A percentile compares a stretch with the other conserved stretches of the same genome.
Conservation (phyloP, 1,139 yeast species). For the Debaryomycetaceae sp. region DNA sequence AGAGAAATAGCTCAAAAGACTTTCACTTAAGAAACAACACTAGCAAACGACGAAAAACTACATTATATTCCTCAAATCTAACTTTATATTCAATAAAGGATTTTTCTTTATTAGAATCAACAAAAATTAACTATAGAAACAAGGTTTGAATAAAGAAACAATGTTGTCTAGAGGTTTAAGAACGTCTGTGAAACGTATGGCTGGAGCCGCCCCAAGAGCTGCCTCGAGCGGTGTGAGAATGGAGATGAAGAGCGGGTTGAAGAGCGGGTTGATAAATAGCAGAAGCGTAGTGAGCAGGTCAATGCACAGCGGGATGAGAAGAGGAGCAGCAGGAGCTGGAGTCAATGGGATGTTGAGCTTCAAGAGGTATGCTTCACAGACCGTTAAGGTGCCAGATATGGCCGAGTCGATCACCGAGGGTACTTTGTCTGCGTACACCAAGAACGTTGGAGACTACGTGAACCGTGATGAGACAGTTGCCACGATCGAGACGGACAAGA, state of each 20-base stretch:
- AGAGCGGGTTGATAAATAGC: constrained; percentile 7
- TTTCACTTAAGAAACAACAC: not conserved
- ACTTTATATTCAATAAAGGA: not conserved
- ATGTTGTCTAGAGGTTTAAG: constrained; percentile 25
- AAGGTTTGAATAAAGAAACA: constrained; percentile 1
- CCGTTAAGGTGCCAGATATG: constrained; percentile 95
- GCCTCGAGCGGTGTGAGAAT: constrained; percentile 1
- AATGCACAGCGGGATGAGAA: constrained; percentile 7
- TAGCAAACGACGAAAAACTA: not conserved
- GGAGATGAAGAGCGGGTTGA: not conserved
- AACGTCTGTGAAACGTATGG: constrained; percentile 16
- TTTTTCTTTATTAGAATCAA: not conserved
- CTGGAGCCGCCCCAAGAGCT: constrained; percentile 12
- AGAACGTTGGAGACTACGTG: constrained; percentile 86
- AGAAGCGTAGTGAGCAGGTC: constrained; percentile 12
- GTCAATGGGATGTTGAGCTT: constrained; percentile 13
- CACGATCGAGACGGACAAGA: constrained; percentile 97
- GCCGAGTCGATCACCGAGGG: constrained; percentile 99
- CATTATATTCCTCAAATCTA: not conserved
- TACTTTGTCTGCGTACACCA: constrained; percentile 76
- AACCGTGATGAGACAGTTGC: constrained; percentile 89
- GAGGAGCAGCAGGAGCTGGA: constrained; percentile 4
- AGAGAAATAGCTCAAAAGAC: not conserved
- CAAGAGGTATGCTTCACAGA: constrained; percentile 40
- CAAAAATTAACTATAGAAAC: no score